Conservation (phyloP, 441 rosid genomes). For the Cnidoscolus chayamansa region DNA sequence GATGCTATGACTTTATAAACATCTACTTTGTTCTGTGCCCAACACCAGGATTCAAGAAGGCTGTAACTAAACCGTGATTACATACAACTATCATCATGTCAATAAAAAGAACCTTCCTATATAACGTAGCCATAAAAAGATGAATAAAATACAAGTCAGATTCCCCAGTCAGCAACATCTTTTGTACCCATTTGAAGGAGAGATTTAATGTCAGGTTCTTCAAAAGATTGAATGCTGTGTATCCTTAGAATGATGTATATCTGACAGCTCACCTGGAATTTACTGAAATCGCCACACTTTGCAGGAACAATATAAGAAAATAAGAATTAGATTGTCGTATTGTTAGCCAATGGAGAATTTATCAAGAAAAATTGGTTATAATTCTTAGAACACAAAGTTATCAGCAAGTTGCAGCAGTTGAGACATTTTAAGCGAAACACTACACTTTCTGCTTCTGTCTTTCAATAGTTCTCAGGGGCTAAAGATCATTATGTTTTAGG, state of each 20-base stretch:
- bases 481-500: too few species aligned
- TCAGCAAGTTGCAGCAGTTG: too few species aligned
- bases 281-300: constrained; percentile 85
- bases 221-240: constrained; percentile 76
- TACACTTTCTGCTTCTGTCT: too few species aligned
- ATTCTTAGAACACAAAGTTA: too few species aligned
- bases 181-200: constrained; percentile 70
- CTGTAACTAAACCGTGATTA: too few species aligned
- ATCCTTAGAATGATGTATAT: constrained; percentile 84
- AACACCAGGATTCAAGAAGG: not conserved
- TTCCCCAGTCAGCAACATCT: constrained; percentile 39
- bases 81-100: too few species aligned
- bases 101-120: too few species aligned
- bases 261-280: constrained; percentile 63
- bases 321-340: not conserved
- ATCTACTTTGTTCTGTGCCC: too few species aligned
- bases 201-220: constrained; percentile 62
- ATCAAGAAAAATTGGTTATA: too few species aligned
- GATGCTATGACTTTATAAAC: too few species aligned
- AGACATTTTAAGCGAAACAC: too few species aligned
- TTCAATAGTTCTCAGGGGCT: too few species aligned
- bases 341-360: not conserved
- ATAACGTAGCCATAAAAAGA: not conserved
- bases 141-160: constrained; percentile 27
- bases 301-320: constrained; percentile 17